These are phyloP conservation scores for Solanum phureja DNA, from an alignment of 257 asterid genomes.

Conservation along the genomic window DNA sequence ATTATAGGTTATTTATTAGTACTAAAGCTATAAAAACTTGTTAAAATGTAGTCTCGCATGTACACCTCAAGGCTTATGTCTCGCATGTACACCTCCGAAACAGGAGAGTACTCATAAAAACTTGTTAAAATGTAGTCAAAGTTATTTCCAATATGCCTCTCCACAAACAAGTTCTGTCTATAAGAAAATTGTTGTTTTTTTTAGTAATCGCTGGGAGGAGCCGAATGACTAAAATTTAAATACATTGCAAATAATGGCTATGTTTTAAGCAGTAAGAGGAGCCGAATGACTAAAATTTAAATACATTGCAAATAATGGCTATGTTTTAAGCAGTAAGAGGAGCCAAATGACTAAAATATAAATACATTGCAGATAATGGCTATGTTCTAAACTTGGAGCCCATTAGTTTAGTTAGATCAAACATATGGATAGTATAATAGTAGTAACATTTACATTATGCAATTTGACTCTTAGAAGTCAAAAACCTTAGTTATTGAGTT, in stretches of 20 bases:
- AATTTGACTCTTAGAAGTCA: no score
- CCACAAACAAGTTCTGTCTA: not conserved
- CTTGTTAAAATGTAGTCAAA: not conserved
- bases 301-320: not conserved
- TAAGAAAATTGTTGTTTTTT: not conserved
- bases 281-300: not conserved
- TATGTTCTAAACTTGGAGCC: not conserved
- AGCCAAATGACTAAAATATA: no score
- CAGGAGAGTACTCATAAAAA: not conserved
- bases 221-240: not conserved
- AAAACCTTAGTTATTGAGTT: no score
- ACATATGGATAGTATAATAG: not conserved
- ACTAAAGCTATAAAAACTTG: not conserved
- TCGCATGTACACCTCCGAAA: no score
- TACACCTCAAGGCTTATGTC: not conserved
- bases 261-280: not conserved
- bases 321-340: not conserved
- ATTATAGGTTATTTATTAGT: not conserved
- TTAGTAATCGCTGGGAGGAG: not conserved
- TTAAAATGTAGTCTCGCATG: not conserved
- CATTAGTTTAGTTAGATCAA: not conserved
- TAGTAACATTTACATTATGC: no score
- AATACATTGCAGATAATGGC: no score
- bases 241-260: not conserved
- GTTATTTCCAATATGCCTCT: not conserved